Conservation (phyloP, 1,284 basidiomycete genomes). For the Cystobasidium pallidum region DNA sequence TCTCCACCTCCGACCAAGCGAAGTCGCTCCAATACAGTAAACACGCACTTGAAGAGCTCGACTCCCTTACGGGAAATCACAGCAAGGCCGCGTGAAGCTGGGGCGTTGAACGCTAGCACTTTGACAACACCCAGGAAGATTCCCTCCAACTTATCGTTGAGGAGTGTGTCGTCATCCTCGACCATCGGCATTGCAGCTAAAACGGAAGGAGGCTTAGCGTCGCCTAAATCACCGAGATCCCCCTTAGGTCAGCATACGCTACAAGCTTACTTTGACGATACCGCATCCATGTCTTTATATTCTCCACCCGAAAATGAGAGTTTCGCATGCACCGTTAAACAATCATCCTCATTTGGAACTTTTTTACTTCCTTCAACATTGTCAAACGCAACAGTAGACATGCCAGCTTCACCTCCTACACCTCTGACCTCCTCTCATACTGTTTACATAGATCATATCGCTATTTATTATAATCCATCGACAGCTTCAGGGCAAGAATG, state of each 20-base stretch:
- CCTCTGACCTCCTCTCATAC: constrained; percentile 27
- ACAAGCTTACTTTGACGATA: constrained; percentile 6
- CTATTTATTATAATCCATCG: constrained; percentile 22
- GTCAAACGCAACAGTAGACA: not conserved
- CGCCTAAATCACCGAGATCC: constrained; percentile 18
- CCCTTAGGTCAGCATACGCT: constrained; percentile 3
- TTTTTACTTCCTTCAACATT: not conserved
- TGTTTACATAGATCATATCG: constrained; percentile 29
- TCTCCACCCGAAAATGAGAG: not conserved
- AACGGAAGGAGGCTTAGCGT: not conserved
- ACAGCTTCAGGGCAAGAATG: constrained; percentile 26
- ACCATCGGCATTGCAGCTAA: not conserved
- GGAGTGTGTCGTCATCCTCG: not conserved
- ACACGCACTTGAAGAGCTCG: constrained; percentile 2
- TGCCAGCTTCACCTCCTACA: constrained; percentile 3
- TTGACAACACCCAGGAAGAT: not conserved
- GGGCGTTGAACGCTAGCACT: not conserved
- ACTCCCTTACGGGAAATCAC: not conserved
- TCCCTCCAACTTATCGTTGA: not conserved
- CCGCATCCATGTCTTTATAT: not conserved
- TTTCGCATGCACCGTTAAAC: not conserved
- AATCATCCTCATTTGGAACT: constrained; percentile 4
- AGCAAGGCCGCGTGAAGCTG: not conserved
- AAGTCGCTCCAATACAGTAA: constrained; percentile 27
- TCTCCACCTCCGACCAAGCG: constrained; percentile 1